These are phyloP conservation scores for Nymphaea thermarum DNA, from an alignment of 164 flowering plant species.

Conservation along the genomic window DNA sequence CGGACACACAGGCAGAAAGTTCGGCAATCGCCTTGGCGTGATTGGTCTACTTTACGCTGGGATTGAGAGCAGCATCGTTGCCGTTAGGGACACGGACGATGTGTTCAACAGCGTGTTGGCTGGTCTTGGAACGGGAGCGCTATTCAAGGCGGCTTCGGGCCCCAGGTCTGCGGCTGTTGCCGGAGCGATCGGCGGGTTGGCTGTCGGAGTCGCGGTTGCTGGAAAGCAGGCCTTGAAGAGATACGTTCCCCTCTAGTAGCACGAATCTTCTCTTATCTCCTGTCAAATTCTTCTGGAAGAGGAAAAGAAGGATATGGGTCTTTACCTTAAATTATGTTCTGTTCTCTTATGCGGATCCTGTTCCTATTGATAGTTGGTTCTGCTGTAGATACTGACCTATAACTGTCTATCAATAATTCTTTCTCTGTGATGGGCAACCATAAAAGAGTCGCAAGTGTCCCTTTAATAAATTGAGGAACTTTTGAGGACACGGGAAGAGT, in stretches of 20 bases:
- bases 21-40: constrained; percentile 62
- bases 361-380: not conserved
- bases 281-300: not conserved
- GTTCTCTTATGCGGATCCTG: not conserved
- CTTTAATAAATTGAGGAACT: not conserved
- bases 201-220: constrained; percentile 35
- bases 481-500: not conserved
- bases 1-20: constrained; percentile 52
- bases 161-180: constrained; percentile 58
- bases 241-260: constrained; percentile 34
- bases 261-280: constrained; percentile 1
- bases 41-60: constrained; percentile 69
- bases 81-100: constrained; percentile 38
- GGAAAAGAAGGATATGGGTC: not conserved
- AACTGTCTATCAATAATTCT: not conserved
- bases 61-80: constrained; percentile 49
- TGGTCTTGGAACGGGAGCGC: constrained; percentile 52
- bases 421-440: not conserved
- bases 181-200: constrained; percentile 46
- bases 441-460: too few relatives aligned
- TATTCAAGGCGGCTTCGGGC: constrained; percentile 52
- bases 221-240: constrained; percentile 50
- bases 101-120: constrained; percentile 48
- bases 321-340: not conserved
- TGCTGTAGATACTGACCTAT: not conserved